phyloP scores from a whole-genome alignment of 139 green algal species.

The Axilococcus clingmanii region DNA sequence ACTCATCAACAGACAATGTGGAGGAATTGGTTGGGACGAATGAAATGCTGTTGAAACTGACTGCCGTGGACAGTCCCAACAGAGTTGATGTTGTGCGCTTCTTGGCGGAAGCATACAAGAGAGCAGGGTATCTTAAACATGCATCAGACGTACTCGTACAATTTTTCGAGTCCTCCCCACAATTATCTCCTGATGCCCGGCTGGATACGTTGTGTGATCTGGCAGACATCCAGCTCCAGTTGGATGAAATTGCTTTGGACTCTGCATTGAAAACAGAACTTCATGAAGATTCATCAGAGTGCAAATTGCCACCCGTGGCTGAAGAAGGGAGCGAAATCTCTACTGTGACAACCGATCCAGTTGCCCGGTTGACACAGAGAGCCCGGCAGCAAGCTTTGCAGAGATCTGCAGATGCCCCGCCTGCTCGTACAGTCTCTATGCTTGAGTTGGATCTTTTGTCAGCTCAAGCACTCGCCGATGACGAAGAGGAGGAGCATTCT shows the following conservation, averaged over 20 bases:
- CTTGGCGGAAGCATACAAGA: slow-evolving; percentile 3
- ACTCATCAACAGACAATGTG: slow-evolving; percentile 21
- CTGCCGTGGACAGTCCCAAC: slow-evolving; percentile 3
- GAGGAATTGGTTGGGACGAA: slow-evolving; percentile 10
- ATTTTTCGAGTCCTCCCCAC: slow-evolving; percentile 12
- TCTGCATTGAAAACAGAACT: slow-evolving; percentile 6
- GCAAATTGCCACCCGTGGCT: neutral
- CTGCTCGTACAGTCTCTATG: slow-evolving; percentile 17
- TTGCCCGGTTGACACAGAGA: too few species aligned
- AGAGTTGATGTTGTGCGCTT: slow-evolving; percentile 7
- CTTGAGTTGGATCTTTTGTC: slow-evolving; percentile 27
- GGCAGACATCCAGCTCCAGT: slow-evolving; percentile 38
- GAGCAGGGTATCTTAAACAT: slow-evolving; percentile 4
- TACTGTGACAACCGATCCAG: neutral
- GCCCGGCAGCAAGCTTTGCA: too few species aligned
- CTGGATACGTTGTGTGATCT: slow-evolving; percentile 33
- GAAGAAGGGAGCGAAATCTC: neutral
- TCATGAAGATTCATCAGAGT: slow-evolving; percentile 2
- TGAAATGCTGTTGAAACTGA: slow-evolving; percentile 31
- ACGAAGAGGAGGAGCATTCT: slow-evolving; percentile 1
- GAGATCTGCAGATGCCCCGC: too few species aligned
- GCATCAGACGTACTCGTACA: slow-evolving; percentile 18
- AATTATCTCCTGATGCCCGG: slow-evolving; percentile 8
- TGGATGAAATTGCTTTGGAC: slow-evolving; percentile 13
- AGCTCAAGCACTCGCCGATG: slow-evolving; percentile 5